Conservation (phyloP, 1,284 basidiomycete species). For the Moesziomyces sp. region DNA sequence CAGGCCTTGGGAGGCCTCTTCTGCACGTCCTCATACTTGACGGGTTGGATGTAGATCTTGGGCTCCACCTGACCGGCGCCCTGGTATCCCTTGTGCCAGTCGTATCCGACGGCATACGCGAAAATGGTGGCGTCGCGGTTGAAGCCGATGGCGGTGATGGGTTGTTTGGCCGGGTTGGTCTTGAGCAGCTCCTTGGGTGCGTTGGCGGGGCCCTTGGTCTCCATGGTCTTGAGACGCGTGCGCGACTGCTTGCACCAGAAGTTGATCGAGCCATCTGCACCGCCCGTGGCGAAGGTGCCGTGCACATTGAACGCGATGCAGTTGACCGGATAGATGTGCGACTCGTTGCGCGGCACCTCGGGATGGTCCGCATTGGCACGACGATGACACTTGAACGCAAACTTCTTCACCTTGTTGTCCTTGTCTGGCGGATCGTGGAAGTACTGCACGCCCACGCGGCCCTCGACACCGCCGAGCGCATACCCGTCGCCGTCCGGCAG, state of each 20-base stretch:
- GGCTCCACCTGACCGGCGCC: constrained; percentile 51
- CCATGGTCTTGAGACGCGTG: constrained; percentile 79
- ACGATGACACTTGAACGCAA: constrained; percentile 96
- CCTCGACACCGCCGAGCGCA: constrained; percentile 93
- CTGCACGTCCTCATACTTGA: constrained; percentile 60
- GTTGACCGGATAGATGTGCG: constrained; percentile 88
- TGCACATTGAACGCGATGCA: constrained; percentile 90
- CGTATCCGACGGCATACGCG: constrained; percentile 65
- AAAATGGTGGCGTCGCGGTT: constrained; percentile 64
- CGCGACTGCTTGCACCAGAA: constrained; percentile 86
- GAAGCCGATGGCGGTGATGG: constrained; percentile 63
- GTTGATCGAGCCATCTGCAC: constrained; percentile 71
- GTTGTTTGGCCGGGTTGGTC: constrained; percentile 59
- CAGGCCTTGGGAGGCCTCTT: constrained; percentile 60
- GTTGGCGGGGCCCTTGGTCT: constrained; percentile 58
- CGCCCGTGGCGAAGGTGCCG: constrained; percentile 93
- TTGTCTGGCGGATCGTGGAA: constrained; percentile 68
- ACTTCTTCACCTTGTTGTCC: constrained; percentile 73
- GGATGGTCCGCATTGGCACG: constrained; percentile 76
- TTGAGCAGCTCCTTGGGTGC: constrained; percentile 60
- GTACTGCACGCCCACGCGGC: constrained; percentile 93
- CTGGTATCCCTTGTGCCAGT: constrained; percentile 66
- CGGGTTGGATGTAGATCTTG: constrained; percentile 60
- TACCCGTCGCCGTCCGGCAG: constrained; percentile 63
- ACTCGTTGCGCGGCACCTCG: constrained; percentile 54